These are phyloP conservation scores for Pachyrhizus erosus DNA, from an alignment of 306 rosid genomes.

Conservation along the genomic window DNA sequence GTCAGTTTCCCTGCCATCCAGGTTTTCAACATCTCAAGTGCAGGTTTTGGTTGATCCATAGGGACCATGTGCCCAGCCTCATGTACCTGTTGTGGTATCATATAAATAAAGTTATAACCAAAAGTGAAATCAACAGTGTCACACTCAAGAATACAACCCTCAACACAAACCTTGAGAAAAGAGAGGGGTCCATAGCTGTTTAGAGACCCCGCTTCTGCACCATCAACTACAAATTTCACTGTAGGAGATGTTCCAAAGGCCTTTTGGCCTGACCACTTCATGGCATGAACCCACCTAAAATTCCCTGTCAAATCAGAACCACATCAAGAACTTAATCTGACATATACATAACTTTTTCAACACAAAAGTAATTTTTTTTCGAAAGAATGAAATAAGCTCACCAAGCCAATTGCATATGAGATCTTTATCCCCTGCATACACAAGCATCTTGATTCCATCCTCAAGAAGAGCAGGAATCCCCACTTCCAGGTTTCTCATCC, in stretches of 20 bases:
- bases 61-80: too few species aligned
- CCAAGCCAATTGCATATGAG: conserved; percentile 97
- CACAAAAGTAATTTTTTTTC: background rate
- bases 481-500: conserved; percentile 84
- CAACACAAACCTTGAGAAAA: conserved; percentile 70
- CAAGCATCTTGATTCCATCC: conserved; percentile 79
- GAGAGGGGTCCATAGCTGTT: conserved; percentile 73
- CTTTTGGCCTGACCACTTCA: conserved; percentile 86
- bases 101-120: background rate
- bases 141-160: background rate
- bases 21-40: conserved; percentile 67
- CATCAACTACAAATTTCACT: conserved; percentile 63
- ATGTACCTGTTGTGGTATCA: too few species aligned
- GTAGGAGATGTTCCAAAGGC: conserved; percentile 51
- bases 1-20: conserved; percentile 72
- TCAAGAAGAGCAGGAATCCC: conserved; percentile 86
- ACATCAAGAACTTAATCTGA: background rate
- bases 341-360: background rate
- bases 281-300: conserved; percentile 80
- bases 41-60: too few species aligned
- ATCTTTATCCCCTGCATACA: conserved; percentile 95
- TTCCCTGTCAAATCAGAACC: conserved; percentile 61
- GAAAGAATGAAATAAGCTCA: conserved; percentile 22
- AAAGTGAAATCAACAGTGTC: background rate
- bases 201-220: conserved; percentile 68